Percentiles rank a stretch among this genome's conserved stretches.
These are phyloP conservation scores for Sclerotiophoma versabilis DNA, from an alignment of 2,329 filamentous ascomycete species.

Conservation along the genomic window DNA sequence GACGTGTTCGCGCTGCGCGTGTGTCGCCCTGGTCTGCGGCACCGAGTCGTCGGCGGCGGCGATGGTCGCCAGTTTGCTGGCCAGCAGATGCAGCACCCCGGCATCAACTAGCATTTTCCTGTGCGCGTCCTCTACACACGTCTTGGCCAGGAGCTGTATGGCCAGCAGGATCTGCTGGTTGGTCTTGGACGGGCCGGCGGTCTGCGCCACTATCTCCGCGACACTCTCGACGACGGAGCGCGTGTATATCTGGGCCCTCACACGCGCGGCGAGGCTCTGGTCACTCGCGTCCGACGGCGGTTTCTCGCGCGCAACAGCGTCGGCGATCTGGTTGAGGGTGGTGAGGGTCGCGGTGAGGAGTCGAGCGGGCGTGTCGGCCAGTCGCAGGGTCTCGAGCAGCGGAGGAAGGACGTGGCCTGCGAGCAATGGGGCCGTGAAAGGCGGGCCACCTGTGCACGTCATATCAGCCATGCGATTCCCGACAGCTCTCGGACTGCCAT, in stretches of 20 bases:
- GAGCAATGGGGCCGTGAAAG: constrained; percentile 78
- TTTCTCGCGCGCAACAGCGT: constrained; percentile 66
- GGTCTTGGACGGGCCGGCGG: constrained; percentile 58
- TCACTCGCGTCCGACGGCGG: constrained; percentile 59
- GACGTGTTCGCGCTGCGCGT: constrained; percentile 29
- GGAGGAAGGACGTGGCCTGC: constrained; percentile 71
- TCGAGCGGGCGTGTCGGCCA: constrained; percentile 67
- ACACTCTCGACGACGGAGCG: constrained; percentile 68
- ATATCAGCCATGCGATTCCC: constrained; percentile 25
- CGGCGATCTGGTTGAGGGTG: constrained; percentile 73
- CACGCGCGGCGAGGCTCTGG: constrained; percentile 46
- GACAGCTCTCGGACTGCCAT: not conserved
- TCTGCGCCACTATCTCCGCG: constrained; percentile 68
- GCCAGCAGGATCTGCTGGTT: constrained; percentile 70
- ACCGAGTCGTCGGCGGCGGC: constrained; percentile 38
- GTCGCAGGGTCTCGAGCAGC: constrained; percentile 75
- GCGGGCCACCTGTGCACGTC: constrained; percentile 69
- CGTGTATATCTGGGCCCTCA: constrained; percentile 64
- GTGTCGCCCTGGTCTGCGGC: constrained; percentile 25
- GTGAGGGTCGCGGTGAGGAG: constrained; percentile 77
- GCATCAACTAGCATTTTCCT: constrained; percentile 74
- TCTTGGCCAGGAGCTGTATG: constrained; percentile 64
- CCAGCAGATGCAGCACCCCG: constrained; percentile 80
- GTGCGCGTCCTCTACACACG: constrained; percentile 74
- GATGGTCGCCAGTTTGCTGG: constrained; percentile 67